Evolutionary conservation across 352 stramenopile species (phyloP).

Genomic region (Phytophthora pluvialis): DNA sequence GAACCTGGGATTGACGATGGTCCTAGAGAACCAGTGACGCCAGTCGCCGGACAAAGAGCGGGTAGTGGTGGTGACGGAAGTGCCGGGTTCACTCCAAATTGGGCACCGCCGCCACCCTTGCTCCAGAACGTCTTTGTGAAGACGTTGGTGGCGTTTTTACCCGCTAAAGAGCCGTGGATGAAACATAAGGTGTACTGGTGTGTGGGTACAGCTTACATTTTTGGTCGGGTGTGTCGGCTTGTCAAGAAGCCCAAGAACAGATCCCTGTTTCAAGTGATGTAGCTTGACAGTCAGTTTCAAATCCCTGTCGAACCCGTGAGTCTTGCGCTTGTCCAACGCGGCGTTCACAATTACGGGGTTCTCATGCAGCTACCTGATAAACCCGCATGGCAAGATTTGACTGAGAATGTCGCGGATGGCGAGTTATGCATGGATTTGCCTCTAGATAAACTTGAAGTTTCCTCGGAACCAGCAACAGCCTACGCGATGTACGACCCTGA

Average conservation of each 20-base stretch:
- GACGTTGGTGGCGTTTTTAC: background rate
- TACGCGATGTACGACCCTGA: slow-evolving; percentile 15
- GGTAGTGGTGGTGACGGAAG: too few species aligned
- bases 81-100: too few species aligned
- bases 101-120: background rate
- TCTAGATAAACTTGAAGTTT: slow-evolving; percentile 13
- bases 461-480: background rate
- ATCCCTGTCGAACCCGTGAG: background rate
- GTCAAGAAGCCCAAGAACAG: background rate
- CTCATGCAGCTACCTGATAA: background rate
- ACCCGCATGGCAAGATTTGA: slow-evolving; percentile 10
- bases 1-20: too few species aligned
- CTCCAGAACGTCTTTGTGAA: background rate
- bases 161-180: background rate
- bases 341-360: slow-evolving; percentile 10
- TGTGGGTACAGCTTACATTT: slow-evolving; percentile 5
- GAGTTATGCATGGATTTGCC: slow-evolving; percentile 9
- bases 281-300: slow-evolving; percentile 10
- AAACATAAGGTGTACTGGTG: background rate
- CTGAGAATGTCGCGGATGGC: slow-evolving; percentile 8
- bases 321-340: slow-evolving; percentile 7
- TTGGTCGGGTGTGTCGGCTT: slow-evolving; percentile 1
- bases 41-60: too few species aligned
- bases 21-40: too few species aligned
- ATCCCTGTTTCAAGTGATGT: background rate